A percentile compares a stretch with the other conserved stretches of the same genome.
Evolutionary conservation across 768 basidiomycete genomes (phyloP).

Genomic region (Exidia glandulosa): DNA sequence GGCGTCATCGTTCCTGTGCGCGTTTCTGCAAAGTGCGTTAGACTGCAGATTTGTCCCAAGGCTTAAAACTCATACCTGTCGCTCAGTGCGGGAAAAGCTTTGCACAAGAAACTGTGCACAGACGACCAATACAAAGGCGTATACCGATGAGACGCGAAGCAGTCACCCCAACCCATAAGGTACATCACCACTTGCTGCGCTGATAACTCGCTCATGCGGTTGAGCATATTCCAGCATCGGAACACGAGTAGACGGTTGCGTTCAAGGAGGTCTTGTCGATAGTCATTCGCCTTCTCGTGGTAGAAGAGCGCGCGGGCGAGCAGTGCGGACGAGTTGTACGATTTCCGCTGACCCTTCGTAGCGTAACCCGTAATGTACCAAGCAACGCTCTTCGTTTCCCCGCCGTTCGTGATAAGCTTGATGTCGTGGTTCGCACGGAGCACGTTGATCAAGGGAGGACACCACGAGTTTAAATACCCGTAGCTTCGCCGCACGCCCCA

Average conservation of each 20-base stretch:
- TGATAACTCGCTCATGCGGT: constrained; percentile 26
- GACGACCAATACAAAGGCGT: constrained; percentile 23
- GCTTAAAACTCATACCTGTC: not conserved
- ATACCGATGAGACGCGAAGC: constrained; percentile 26
- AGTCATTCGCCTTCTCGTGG: constrained; percentile 8
- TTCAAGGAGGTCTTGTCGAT: constrained; percentile 14
- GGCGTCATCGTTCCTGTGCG: too few species aligned
- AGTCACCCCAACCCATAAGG: constrained; percentile 35
- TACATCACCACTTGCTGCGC: constrained; percentile 30
- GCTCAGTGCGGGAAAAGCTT: constrained; percentile 14
- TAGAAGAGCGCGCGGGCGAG: constrained; percentile 21
- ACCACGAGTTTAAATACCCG: constrained; percentile 13
- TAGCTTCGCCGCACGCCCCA: constrained; percentile 9
- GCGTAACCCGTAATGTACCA: constrained; percentile 27
- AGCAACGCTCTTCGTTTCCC: constrained; percentile 21
- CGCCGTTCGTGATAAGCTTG: constrained; percentile 28
- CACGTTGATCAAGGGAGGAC: constrained; percentile 15
- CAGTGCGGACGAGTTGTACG: constrained; percentile 26
- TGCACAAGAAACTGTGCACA: constrained; percentile 11
- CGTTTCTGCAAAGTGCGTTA: too few species aligned
- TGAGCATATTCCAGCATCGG: constrained; percentile 21
- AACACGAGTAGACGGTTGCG: constrained; percentile 21
- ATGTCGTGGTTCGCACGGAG: constrained; percentile 29
- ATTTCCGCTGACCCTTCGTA: constrained; percentile 24
- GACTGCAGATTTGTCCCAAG: not conserved